phyloP scores from a whole-genome alignment of 441 rosid species.

The Arabidopsis lyrata region DNA sequence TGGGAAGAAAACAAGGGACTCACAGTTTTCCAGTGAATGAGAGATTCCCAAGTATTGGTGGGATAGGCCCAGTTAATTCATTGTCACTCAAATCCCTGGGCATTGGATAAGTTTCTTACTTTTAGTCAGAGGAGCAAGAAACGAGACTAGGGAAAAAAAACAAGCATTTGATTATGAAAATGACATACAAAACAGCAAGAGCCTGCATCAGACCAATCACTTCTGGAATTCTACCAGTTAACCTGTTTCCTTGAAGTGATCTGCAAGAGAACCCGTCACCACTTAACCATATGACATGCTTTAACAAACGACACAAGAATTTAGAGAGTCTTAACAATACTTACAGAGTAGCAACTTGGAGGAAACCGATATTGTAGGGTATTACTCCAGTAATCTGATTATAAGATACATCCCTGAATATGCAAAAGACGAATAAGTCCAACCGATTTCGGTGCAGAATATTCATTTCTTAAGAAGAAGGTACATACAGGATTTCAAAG shows the following conservation, averaged over 20 bases:
- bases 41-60: constrained; percentile 87
- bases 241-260: constrained; percentile 87
- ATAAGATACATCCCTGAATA: constrained; percentile 84
- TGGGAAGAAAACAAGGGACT: constrained; percentile 37
- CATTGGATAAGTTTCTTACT: not conserved
- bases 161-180: not conserved
- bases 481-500: constrained; percentile 83
- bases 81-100: constrained; percentile 92
- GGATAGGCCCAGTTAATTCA: constrained; percentile 78
- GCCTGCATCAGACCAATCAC: constrained; percentile 98
- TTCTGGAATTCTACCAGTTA: constrained; percentile 86
- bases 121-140: not conserved
- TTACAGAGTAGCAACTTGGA: constrained; percentile 98
- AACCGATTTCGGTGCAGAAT: not conserved
- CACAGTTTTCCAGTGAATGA: constrained; percentile 89
- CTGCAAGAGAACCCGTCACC: constrained; percentile 43
- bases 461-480: not conserved
- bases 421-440: not conserved
- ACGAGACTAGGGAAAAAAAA: not conserved
- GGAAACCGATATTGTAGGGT: constrained; percentile 90
- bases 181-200: constrained; percentile 87
- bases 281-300: not conserved
- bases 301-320: not conserved
- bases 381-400: constrained; percentile 82
- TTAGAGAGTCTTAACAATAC: constrained; percentile 18